Base-by-base conservation (phyloP, 2,329 filamentous ascomycete species). In the Colletotrichum plurivorum region DNA sequence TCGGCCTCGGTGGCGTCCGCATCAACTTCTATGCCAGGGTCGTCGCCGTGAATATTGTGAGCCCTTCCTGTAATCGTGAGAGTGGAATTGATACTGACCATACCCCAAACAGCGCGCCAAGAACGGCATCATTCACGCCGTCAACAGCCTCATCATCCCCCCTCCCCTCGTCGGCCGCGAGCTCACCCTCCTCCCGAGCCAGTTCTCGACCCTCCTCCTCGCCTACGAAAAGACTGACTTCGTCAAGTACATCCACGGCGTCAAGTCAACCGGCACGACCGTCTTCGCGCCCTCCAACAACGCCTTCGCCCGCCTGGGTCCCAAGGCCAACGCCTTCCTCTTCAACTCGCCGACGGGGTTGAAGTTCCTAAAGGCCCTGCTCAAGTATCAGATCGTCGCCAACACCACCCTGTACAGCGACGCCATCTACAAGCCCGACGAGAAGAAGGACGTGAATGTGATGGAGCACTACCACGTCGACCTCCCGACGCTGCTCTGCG, bases 371-470 rank as follows among this genome's bases (percentile, higher is more conserved):
- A 89, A 88, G 72, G 93, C 93, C 0, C 83, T 97, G 53, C 84
- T 97, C 16, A 85, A 93, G 82, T 97, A 97, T 77, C 93, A 95
- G 75, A 86, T 95, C 56, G 92, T 92, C 1, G 86, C 90, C 49
- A 89, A 93, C 75, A 86, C 90, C 68, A 95, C 93, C 0, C 82
- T 97, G 0, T 98, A 97, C 84, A 93, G 92, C 6, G 95, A 97
- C 76, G 92, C 91, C 5, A 93, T 91, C 76, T 96, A 94, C 82
- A 85, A 86, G 12, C 74, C 74, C 3, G 77, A 78, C 0, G 31
- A 36, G 2, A 73, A 75, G 1, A 74, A 78, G 49, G 75, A 74
- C 13, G 70, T 60, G 4, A 74, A 74, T 3, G 77, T 81, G 22
- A 79, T 82, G 65, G 84, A 85, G 56, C 86, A 90, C 73, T 89